Base-by-base conservation (phyloP, 1,284 basidiomycete genomes). In the Puccinia hordei region DNA sequence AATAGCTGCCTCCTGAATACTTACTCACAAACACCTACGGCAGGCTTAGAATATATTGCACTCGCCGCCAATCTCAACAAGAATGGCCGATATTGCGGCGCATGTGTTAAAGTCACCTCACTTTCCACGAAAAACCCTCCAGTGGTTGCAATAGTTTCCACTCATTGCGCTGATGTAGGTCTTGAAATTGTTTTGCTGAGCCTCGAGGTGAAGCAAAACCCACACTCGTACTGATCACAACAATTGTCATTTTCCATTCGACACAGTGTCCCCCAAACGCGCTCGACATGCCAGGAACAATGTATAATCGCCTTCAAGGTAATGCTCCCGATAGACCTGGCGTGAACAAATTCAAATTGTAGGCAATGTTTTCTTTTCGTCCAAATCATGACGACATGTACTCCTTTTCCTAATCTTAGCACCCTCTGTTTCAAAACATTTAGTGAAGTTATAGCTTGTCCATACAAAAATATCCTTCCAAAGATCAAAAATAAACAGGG, bases 101-200 rank as follows among this genome's bases (percentile, higher is more conserved):
- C 68, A 4, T 71, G 68, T 53, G 35, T 71, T 5, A 53, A 71
- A 53, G 17, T 71, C 46, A 35, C 27, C 27, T 27, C 68, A 22
- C 17, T 22, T 3, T 4, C 17, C 1, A 9, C 24, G 22, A 55
- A 38, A 33, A 51, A 44, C 8, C 24, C 27, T 17, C 68, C 68
- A 13, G 68, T 71, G 19, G n/a, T 53, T 33, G 68, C 68, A 1
- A 53, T 71, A 8, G 68, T 71, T 22, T 71, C 68, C 13, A 22
- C 68, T n/a, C 15, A 49, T 24, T 71, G 68, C 49, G 4, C 30
- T 22, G 68, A 71, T 33, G 68, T 71, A n/a, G 33, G 68, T 71
- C 24, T 46, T 30, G 3, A 46, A 22, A 44, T 13, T 1, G 46
- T 41, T 8, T 5, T 13, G 33, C 2, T 9, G 2, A 66, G 19